phyloP scores from a whole-genome alignment of 164 flowering plant genomes.

The Buxus sempervirens region DNA sequence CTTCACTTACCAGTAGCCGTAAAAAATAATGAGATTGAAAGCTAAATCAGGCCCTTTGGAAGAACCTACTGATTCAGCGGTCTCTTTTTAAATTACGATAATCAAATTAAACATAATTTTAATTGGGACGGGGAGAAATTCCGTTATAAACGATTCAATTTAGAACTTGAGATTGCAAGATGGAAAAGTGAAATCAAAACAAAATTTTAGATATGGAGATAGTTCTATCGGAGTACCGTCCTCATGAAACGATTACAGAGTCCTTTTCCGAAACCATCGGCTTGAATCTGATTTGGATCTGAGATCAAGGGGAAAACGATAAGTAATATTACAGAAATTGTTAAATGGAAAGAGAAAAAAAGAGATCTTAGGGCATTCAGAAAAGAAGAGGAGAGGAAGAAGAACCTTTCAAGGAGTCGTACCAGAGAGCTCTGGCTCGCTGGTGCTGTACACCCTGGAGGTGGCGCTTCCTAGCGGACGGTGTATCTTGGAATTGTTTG shows the following conservation, averaged over 20 bases:
- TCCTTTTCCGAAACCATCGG: slow-evolving; percentile 32
- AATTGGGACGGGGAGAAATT: too few species aligned
- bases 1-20: too few species aligned
- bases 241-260: slow-evolving; percentile 72
- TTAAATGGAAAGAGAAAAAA: neutral
- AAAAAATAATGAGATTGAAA: too few species aligned
- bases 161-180: too few species aligned
- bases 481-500: slow-evolving; percentile 84
- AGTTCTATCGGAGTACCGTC: slow-evolving; percentile 36
- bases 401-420: slow-evolving; percentile 48
- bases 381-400: too few species aligned
- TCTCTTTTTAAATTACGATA: too few species aligned
- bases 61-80: too few species aligned
- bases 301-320: neutral
- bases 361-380: neutral
- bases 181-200: neutral
- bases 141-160: too few species aligned
- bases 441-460: slow-evolving; percentile 72
- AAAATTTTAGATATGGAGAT: neutral
- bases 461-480: slow-evolving; percentile 73
- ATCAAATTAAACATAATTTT: too few species aligned
- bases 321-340: neutral
- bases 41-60: too few species aligned
- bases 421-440: slow-evolving; percentile 75
- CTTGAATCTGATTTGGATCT: slow-evolving; percentile 31